Base-by-base conservation (phyloP, 202 grass and related monocot species). In the Musa balbisiana region DNA sequence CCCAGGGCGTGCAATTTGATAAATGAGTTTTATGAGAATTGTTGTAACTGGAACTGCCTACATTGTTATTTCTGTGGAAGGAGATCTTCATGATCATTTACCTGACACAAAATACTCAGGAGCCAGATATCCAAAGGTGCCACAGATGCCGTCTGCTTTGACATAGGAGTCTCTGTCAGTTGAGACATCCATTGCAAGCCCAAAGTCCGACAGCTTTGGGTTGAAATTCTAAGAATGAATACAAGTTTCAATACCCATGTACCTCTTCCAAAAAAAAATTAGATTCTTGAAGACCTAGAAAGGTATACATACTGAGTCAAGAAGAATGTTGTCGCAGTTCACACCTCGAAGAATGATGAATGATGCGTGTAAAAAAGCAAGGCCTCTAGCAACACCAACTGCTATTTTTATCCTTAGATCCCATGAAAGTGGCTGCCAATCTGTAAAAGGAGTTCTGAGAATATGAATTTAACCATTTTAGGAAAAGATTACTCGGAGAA, bases 331-430 rank as follows among this genome's bases (percentile, higher is more conserved):
- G 64, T 2, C 6, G 6, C 11, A 2, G 12, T 67, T 67, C 2
- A 67, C 15, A 29, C 9, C 12, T 12, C 25, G 24, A 67, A 2
- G 64, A 67, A 67, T 29, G 24, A 67, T 16, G 15, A 33, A 13
- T 3, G 11, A 15, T 43, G 64, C 15, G 12, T 67, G 64, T 67
- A 67, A 29, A 33, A 26, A 67, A 8, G 26, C 25, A 33, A 67
- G 25, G 33, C 64, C 64, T 43, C 64, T 26, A 33, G 64, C 64
- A 24, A 2, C 24, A 17, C 64, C 64, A 67, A 67, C 64, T 33
- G 64, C 64, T 67, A 67, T 67, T 26, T 67, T 67, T 43, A 67
- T 14, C 27, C 64, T 67, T 14, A 67, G 13, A 12, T 67, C 14
- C 64, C 64, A 67, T 1, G 64, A 17, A 67, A 67, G 64, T 67